Percentiles rank a stretch among this genome's conserved stretches.
Evolutionary conservation across 768 basidiomycete genomes (phyloP).

Genomic region (Porpolomopsis calyptriformis): DNA sequence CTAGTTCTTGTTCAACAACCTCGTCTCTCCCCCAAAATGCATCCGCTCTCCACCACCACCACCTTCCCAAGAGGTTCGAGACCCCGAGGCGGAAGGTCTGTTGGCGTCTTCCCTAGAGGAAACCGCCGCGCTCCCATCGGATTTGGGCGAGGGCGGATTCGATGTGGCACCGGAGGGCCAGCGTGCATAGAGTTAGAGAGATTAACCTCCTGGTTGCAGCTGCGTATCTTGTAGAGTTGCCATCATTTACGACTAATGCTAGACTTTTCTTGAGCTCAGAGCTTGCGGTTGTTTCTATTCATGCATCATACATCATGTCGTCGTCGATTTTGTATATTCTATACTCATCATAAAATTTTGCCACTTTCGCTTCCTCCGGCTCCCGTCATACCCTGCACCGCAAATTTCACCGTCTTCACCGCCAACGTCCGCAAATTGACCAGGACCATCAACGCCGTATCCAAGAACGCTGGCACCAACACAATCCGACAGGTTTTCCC

Average conservation of each 20-base stretch:
- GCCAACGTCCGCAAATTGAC: slow-evolving; percentile 71
- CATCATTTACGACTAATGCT: no score
- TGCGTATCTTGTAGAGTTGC: no score
- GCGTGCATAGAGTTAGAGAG: no score
- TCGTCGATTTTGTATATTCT: no score
- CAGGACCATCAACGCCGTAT: slow-evolving; percentile 68
- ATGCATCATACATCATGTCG: no score
- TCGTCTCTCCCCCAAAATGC: slow-evolving; percentile 54
- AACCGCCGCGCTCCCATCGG: slow-evolving; percentile 72
- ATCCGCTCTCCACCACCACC: slow-evolving; percentile 40
- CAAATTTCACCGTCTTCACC: slow-evolving; percentile 52
- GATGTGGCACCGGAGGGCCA: slow-evolving; percentile 62
- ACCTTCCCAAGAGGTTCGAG: slow-evolving; percentile 26
- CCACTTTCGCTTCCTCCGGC: no score
- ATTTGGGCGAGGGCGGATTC: slow-evolving; percentile 73
- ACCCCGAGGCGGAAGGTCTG: slow-evolving; percentile 47
- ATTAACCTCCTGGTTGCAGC: no score
- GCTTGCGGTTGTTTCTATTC: no score
- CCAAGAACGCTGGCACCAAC: slow-evolving; percentile 69
- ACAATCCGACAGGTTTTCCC: slow-evolving; percentile 54
- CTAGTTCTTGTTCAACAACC: slow-evolving; percentile 89
- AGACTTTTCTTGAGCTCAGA: no score
- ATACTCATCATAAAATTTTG: no score
- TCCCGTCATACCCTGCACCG: slow-evolving; percentile 35
- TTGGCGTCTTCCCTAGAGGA: slow-evolving; percentile 52